Base-by-base conservation (phyloP, 163 green algal genomes). In the Volvox carteri region DNA sequence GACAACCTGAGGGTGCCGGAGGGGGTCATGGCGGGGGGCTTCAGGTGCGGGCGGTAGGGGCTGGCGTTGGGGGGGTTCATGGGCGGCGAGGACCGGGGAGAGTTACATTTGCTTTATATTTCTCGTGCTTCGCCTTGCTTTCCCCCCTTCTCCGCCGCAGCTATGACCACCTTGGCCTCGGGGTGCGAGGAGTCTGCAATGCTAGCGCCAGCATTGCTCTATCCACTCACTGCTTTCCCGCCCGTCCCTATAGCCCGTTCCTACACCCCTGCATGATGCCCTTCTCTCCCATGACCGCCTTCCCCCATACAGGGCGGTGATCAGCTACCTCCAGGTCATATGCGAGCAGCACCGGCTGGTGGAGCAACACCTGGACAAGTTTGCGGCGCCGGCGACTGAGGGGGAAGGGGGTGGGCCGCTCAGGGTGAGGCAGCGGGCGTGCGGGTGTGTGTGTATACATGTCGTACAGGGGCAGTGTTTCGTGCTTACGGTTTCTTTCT, bases 281-380 rank as follows among this genome's bases (percentile, higher is more conserved):
- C 68, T 84, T 4, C 41, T 30, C 42, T 67, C 11, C 41, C 46
- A 23, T 42, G 4, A 12, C 30, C 35, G 30, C 44, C 30, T 37
- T 0, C n/a, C 0, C 16, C 48, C 77, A 50, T 65, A 33, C 77
- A 93, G 86, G 62, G 65, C 79, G 25, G 80, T 92, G 5, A 87
- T 92, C 18, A 85, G 60, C 50, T 93, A 93, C 80, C 86, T 94
- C 39, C 88, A 93, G 46, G 88, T 94, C n/a, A 86, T 94, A 23
- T 93, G 92, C 58, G 92, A 94, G 88, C 92, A 94, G 85, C 90
- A 94, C 86, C 67, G 88, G 39, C 88, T 94, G 58, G 89, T 94
- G 42, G 85, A 94, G 91, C 68, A 89, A 81, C 91, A 94, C 88
- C 68, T 94, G 75, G 83, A 91, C 75, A 92, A 91, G 88, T 94